phyloP scores from a whole-genome alignment of 208 protist genomes.

The Strigomonas culicis region DNA sequence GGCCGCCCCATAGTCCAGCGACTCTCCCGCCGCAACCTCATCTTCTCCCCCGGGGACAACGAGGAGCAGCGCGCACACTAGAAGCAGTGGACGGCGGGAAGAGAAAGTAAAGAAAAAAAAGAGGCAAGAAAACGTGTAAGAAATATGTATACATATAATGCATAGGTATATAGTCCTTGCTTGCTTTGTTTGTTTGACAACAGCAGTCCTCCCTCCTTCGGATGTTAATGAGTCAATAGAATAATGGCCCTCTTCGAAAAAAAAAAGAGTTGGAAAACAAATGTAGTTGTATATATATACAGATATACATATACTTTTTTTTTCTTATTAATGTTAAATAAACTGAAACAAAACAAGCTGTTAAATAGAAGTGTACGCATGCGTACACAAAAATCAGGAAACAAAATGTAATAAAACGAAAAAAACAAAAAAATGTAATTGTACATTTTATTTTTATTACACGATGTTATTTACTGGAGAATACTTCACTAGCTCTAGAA shows the following conservation, averaged over 20 bases:
- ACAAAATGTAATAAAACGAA: conserved; percentile 1
- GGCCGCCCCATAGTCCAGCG: conserved; percentile 96
- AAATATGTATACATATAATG: conserved; percentile 8
- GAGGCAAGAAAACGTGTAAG: conserved; percentile 1
- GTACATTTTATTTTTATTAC: background rate
- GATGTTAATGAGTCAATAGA: background rate
- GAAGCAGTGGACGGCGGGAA: background rate
- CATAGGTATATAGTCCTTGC: conserved; percentile 6
- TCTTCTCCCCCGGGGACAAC: conserved; percentile 52
- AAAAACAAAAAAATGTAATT: conserved; percentile 9
- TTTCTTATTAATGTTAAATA: background rate
- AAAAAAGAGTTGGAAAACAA: background rate
- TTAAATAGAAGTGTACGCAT: background rate
- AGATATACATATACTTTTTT: conserved; percentile 13
- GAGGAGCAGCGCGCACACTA: conserved; percentile 11
- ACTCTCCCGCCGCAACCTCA: conserved; percentile 75
- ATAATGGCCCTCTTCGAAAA: background rate
- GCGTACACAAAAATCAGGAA: background rate
- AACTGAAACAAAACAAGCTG: background rate
- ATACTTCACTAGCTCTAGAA: background rate
- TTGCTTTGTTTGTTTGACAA: conserved; percentile 38
- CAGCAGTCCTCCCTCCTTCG: too few relatives aligned
- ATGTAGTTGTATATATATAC: background rate
- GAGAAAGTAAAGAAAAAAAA: conserved; percentile 6
- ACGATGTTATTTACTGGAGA: background rate